A percentile compares a stretch with the other conserved stretches of the same genome.
phyloP scores from a whole-genome alignment of 306 rosid genomes.

The Ochetophila trinervis region DNA sequence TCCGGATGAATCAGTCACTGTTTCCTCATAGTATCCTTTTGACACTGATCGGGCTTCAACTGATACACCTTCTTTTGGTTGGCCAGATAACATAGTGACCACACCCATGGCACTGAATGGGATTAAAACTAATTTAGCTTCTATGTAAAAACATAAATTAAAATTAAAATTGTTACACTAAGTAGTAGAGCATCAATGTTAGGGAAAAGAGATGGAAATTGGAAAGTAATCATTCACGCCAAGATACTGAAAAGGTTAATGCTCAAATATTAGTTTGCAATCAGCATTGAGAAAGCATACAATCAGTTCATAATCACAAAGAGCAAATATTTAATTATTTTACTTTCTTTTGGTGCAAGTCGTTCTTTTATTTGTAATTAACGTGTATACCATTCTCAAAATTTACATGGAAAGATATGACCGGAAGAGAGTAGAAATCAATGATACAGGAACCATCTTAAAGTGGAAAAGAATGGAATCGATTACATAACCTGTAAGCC shows the following conservation, averaged over 20 bases:
- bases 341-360: too few relatives aligned
- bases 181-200: background rate
- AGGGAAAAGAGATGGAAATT: background rate
- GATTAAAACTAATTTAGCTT: constrained; percentile 35
- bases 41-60: constrained; percentile 93
- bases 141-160: constrained; percentile 22
- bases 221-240: background rate
- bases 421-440: background rate
- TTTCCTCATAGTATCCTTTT: constrained; percentile 90
- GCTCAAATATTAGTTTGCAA: background rate
- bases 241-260: constrained; percentile 5
- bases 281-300: background rate
- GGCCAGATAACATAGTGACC: constrained; percentile 80
- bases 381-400: too few relatives aligned
- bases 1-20: constrained; percentile 84
- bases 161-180: background rate
- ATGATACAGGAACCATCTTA: background rate
- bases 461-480: constrained; percentile 16
- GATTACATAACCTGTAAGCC: constrained; percentile 77
- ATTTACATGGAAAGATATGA: too few relatives aligned
- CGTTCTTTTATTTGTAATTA: too few relatives aligned
- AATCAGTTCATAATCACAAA: background rate
- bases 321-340: background rate
- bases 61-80: constrained; percentile 88
- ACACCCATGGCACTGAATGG: constrained; percentile 72